These are phyloP conservation scores for Balakata baccata DNA, from an alignment of 345 rosid genomes.

Conservation along the genomic window DNA sequence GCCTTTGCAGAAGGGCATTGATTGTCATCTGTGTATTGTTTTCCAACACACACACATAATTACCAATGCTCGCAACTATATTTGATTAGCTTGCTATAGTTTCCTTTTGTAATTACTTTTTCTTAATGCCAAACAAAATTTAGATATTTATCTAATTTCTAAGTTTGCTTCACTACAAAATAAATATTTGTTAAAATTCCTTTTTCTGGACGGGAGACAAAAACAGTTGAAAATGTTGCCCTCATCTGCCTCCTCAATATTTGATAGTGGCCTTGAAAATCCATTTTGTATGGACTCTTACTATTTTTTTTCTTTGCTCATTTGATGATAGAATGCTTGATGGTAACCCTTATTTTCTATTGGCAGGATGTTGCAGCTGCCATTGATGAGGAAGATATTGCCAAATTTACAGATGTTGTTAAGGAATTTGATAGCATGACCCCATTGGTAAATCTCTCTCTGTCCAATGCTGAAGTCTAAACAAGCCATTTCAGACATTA, in stretches of 20 bases:
- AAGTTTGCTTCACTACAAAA: not conserved
- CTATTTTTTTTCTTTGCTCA: too few relatives aligned
- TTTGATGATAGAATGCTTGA: not conserved
- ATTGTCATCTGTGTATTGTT: not conserved
- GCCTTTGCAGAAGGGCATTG: not conserved
- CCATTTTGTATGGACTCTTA: not conserved
- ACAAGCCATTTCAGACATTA: not conserved
- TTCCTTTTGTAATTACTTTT: not conserved
- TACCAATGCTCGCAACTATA: too few relatives aligned
- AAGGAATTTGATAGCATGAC: conserved; percentile 99
- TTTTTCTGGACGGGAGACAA: not conserved
- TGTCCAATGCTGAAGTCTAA: not conserved
- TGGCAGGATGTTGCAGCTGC: conserved; percentile 79
- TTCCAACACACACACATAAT: too few relatives aligned
- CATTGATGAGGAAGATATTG: conserved; percentile 91
- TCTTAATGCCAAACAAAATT: not conserved
- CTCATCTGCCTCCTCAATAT: not conserved
- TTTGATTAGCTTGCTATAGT: not conserved
- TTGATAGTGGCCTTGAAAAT: too few relatives aligned
- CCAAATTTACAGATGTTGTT: conserved; percentile 76
- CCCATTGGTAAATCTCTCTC: conserved; percentile 59
- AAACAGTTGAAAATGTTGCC: not conserved
- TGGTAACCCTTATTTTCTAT: conserved; percentile 1
- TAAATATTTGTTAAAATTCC: not conserved
- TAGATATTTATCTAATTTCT: not conserved